Conservation (phyloP, 2,329 filamentous ascomycete species). For the Fusarium sambucinum region DNA sequence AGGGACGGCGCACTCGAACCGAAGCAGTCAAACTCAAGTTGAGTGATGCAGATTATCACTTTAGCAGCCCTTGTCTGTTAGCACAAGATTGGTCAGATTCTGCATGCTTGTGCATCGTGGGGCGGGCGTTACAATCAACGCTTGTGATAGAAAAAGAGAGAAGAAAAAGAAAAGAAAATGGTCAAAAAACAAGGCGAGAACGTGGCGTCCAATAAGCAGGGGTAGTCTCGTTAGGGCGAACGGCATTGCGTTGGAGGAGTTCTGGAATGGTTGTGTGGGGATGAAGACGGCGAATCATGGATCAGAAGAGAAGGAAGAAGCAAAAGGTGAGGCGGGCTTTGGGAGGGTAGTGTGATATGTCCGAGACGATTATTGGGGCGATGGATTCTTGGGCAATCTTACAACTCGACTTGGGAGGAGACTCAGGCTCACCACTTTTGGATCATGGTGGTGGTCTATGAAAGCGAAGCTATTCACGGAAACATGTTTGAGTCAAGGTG, state of each 20-base stretch:
- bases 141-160: conserved; percentile 7
- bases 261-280: conserved; percentile 36
- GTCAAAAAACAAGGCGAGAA: conserved; percentile 40
- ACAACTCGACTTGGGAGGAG: conserved; percentile 8
- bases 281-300: conserved; percentile 26
- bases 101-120: conserved; percentile 19
- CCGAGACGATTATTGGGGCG: conserved; percentile 43
- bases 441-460: background rate
- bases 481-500: background rate
- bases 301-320: background rate
- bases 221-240: conserved; percentile 41
- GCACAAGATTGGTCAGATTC: conserved; percentile 24
- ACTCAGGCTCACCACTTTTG: background rate
- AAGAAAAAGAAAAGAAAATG: conserved; percentile 1
- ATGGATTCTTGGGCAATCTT: conserved; percentile 29
- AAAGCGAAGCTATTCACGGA: conserved; percentile 32
- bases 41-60: conserved; percentile 15
- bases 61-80: conserved; percentile 15
- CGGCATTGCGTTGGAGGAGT: conserved; percentile 42
- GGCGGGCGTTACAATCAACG: conserved; percentile 32
- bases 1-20: background rate
- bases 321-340: conserved; percentile 40
- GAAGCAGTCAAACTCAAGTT: conserved; percentile 15
- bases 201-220: conserved; percentile 43
- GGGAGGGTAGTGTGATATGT: conserved; percentile 38